Conservation (phyloP, 192 early-diverging fungal genomes). For the Coemansia sp. region DNA sequence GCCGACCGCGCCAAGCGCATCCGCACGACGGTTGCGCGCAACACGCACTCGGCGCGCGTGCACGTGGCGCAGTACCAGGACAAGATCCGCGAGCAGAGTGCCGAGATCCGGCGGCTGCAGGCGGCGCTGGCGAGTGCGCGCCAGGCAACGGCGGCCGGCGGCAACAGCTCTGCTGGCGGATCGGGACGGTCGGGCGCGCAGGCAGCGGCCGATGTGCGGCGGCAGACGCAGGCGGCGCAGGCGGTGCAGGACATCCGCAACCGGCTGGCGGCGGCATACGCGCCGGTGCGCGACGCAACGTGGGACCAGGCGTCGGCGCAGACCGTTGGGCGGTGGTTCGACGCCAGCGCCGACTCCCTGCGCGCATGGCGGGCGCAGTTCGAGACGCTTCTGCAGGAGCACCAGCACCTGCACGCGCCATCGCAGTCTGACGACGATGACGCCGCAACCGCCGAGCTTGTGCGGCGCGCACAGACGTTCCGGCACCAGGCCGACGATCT, state of each 20-base stretch:
- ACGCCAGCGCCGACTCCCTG: conserved; percentile 37
- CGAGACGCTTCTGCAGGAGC: conserved; percentile 52
- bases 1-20: conserved; percentile 72
- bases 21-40: conserved; percentile 64
- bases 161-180: conserved; percentile 3
- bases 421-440: conserved; percentile 13
- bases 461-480: conserved; percentile 20
- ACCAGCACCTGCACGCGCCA: conserved; percentile 26
- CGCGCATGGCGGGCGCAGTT: conserved; percentile 53
- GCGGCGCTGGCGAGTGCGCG: conserved; percentile 35
- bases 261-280: conserved; percentile 42
- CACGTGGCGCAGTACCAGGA: conserved; percentile 65
- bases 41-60: conserved; percentile 60
- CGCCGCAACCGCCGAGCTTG: background rate
- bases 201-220: conserved; percentile 43
- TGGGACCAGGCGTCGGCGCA: conserved; percentile 53
- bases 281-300: conserved; percentile 43
- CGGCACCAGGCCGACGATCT: conserved; percentile 46
- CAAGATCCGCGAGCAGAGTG: conserved; percentile 62
- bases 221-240: conserved; percentile 50
- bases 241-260: conserved; percentile 55
- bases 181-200: conserved; percentile 25
- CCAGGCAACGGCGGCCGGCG: background rate
- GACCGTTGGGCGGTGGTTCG: conserved; percentile 39
- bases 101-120: conserved; percentile 61